Conservation (phyloP, 306 rosid species). For the Gastrolobium bilobum region DNA sequence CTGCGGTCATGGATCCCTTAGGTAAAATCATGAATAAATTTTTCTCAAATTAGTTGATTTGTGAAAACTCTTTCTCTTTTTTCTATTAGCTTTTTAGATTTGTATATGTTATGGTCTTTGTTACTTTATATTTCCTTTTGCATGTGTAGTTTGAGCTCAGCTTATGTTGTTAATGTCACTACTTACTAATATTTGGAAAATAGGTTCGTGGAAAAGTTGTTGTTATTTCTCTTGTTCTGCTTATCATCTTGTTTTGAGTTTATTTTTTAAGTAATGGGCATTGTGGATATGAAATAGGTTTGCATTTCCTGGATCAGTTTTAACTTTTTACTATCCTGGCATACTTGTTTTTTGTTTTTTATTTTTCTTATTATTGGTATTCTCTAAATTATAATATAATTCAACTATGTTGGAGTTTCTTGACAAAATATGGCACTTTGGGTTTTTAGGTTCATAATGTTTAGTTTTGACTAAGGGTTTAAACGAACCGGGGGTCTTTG, state of each 20-base stretch:
- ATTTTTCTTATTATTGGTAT: too few relatives aligned
- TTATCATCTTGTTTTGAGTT: conserved; percentile 43
- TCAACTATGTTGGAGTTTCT: conserved; percentile 23
- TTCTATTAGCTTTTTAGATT: too few relatives aligned
- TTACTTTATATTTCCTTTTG: conserved; percentile 36
- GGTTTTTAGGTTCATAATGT: neutral
- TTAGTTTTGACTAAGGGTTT: too few relatives aligned
- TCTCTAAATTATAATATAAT: conserved; percentile 18
- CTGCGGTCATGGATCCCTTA: too few relatives aligned
- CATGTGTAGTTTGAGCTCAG: conserved; percentile 66
- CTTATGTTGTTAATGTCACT: conserved; percentile 39
- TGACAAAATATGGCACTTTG: conserved; percentile 6
- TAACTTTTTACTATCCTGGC: conserved; percentile 2
- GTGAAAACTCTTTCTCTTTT: too few relatives aligned
- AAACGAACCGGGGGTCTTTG: too few relatives aligned
- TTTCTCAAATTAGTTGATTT: too few relatives aligned
- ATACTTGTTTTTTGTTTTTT: neutral
- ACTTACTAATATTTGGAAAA: conserved; percentile 33
- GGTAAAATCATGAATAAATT: too few relatives aligned
- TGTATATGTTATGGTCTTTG: too few relatives aligned
- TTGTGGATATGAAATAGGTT: conserved; percentile 5
- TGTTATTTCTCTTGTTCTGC: conserved; percentile 41
- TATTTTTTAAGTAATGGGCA: too few relatives aligned
- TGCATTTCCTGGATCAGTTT: conserved; percentile 21
- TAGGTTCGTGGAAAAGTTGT: conserved; percentile 43